A percentile compares a stretch with the other conserved stretches of the same genome.
These are phyloP conservation scores for Aaosphaeria pasadenensis DNA, from an alignment of 2,329 filamentous ascomycete species.

Conservation along the genomic window DNA sequence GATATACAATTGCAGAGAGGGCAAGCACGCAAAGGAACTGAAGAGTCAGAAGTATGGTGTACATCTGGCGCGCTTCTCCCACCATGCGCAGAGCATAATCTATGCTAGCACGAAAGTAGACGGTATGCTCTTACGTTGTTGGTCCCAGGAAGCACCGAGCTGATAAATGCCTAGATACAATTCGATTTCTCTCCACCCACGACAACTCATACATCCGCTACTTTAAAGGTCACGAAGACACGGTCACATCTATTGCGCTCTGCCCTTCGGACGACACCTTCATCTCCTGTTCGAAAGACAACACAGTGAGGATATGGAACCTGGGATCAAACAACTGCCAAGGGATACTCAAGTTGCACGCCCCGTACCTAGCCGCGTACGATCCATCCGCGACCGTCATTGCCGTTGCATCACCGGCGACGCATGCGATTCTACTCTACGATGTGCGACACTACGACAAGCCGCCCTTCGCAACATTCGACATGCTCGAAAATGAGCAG, in stretches of 20 bases:
- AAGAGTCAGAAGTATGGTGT: slow-evolving; percentile 97
- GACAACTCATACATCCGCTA: slow-evolving; percentile 97
- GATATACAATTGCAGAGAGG: slow-evolving; percentile 90
- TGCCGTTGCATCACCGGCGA: slow-evolving; percentile 78
- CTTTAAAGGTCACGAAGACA: slow-evolving; percentile 83
- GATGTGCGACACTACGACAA: slow-evolving; percentile 93
- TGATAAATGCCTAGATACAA: slow-evolving; percentile 59
- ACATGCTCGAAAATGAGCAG: slow-evolving; percentile 66
- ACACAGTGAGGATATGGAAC: slow-evolving; percentile 90
- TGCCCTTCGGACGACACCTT: slow-evolving; percentile 88
- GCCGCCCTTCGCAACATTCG: slow-evolving; percentile 81
- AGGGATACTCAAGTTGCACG: slow-evolving; percentile 76
- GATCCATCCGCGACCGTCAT: slow-evolving; percentile 92
- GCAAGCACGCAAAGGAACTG: slow-evolving; percentile 82
- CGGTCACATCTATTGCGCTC: slow-evolving; percentile 79
- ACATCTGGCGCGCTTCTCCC: slow-evolving; percentile 90
- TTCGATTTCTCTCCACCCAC: slow-evolving; percentile 83
- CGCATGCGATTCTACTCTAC: slow-evolving; percentile 81
- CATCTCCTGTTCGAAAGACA: slow-evolving; percentile 85
- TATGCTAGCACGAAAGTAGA: slow-evolving; percentile 97
- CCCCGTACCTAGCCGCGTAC: slow-evolving; percentile 80
- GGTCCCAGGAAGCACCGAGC: neutral
- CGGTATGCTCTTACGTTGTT: slow-evolving; percentile 47
- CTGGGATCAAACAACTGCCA: slow-evolving; percentile 75
- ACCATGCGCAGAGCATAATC: slow-evolving; percentile 85